Percentiles rank a stretch among this genome's conserved stretches.
phyloP scores from a whole-genome alignment of 345 rosid species.

The Hibiscus tridactylites region DNA sequence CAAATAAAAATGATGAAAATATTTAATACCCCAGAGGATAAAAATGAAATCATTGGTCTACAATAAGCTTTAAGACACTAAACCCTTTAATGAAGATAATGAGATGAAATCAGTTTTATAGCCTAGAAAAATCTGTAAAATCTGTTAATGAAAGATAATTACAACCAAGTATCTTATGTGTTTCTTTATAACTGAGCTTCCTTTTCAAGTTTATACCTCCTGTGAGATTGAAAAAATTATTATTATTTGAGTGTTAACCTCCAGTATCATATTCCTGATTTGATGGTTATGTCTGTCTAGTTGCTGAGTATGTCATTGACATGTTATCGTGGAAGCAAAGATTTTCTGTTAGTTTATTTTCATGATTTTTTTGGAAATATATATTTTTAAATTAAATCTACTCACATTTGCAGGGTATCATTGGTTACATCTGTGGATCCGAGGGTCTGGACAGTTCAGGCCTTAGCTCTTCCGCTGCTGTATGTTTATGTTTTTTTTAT shows the following conservation, averaged over 20 bases:
- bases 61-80: neutral
- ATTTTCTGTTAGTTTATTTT: neutral
- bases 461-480: conserved; percentile 98
- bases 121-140: neutral
- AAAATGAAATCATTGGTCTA: conserved; percentile 6
- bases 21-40: neutral
- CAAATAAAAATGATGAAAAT: neutral
- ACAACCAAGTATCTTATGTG: neutral
- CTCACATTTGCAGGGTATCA: conserved; percentile 60
- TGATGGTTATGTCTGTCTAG: neutral
- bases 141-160: neutral
- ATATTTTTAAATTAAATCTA: neutral
- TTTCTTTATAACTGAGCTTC: neutral
- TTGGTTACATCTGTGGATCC: conserved; percentile 76
- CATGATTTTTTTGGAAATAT: neutral
- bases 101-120: neutral
- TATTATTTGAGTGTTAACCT: neutral
- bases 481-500: conserved; percentile 31
- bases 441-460: conserved; percentile 92
- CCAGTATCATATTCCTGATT: neutral
- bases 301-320: neutral
- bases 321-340: neutral
- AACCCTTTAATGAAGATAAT: neutral
- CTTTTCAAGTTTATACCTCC: neutral
- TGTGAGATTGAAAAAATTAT: neutral